These are phyloP conservation scores for Marchantia polymorpha DNA, from an alignment of 225 moss, liverwort and hornwort species.

Conservation along the genomic window DNA sequence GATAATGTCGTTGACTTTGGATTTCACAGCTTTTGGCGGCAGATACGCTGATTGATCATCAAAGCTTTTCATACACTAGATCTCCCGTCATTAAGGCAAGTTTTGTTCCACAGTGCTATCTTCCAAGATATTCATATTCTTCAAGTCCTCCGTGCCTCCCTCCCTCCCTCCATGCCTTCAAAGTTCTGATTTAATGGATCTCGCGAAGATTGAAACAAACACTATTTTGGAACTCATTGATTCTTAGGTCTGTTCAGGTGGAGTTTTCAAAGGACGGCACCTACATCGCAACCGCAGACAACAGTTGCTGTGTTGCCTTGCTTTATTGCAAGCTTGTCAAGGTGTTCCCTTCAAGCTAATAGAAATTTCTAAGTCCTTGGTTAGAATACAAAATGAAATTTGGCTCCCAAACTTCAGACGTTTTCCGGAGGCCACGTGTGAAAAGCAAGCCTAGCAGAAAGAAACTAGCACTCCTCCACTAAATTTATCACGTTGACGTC, in stretches of 20 bases:
- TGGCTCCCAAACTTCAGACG: no score
- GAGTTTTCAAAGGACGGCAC: constrained; percentile 47
- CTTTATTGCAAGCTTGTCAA: constrained; percentile 50
- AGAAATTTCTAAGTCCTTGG: no score
- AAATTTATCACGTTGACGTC: no score
- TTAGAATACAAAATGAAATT: no score
- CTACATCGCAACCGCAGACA: constrained; percentile 52
- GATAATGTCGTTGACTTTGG: not conserved
- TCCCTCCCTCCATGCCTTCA: not conserved
- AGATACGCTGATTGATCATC: constrained; percentile 43
- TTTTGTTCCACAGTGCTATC: not conserved
- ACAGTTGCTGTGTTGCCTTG: constrained; percentile 49
- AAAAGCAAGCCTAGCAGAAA: no score
- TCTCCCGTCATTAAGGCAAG: constrained; percentile 51
- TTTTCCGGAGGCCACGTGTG: no score
- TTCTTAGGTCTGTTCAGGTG: constrained; percentile 32
- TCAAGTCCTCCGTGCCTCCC: not conserved
- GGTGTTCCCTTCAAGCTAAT: constrained; percentile 18
- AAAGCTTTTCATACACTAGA: constrained; percentile 64
- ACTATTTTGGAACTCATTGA: not conserved
- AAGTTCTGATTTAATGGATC: not conserved
- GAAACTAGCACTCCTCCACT: no score
- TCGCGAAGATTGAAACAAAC: not conserved
- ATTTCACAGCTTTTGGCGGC: constrained; percentile 36
- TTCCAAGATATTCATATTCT: not conserved